Evolutionary conservation across 1,284 basidiomycete species (phyloP), one percentile per base, ranked within the genome.

Genomic region (Filobasidium uniguttulatum): DNA sequence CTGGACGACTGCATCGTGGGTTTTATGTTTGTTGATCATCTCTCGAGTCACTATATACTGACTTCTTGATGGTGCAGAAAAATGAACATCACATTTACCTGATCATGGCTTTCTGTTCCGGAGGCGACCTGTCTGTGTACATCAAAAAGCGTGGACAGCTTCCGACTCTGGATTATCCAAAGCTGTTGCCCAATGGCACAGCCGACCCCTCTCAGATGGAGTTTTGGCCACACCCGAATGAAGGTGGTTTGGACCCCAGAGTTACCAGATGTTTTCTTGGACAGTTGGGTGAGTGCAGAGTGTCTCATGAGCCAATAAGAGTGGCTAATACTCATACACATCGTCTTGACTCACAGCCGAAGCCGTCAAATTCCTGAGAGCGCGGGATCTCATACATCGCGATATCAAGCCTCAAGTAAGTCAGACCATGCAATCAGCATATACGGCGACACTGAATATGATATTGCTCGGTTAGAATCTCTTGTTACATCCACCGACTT

Each of bases 31-130:
- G 12, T 38, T 8, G 8, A 10, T 38, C 19, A 40, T 8, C 14
- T 12, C 19, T 30, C 41, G 5, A 26, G 25, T 17, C 23, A 1
- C 15, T 19, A 34, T n/a, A n/a, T 20, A 20, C 20, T 36, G 5
- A 31, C n/a, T 46, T 14, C 14, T 7, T 3, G 8, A 4, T 19
- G 43, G 31, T 44, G 29, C 62, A 91, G 88, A 85, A 89, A 63
- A 87, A 87, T 25, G 85, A 91, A 59, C 78, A 80, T 51, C 82
- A 93, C 66, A 96, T 98, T 65, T 96, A 96, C 72, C 80, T 99
- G 50, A 84, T 99, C 63, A 98, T 98, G 84, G 90, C 93, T 62
- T 97, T 81, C 68, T 97, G 93, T 68, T 81, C 89, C 0, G 90
- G 89, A 3, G 90, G 90, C 12, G 94, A 99, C 68, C 79, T 99